phyloP scores from a whole-genome alignment of 345 rosid genomes.

The Pseudoturritis turrita region DNA sequence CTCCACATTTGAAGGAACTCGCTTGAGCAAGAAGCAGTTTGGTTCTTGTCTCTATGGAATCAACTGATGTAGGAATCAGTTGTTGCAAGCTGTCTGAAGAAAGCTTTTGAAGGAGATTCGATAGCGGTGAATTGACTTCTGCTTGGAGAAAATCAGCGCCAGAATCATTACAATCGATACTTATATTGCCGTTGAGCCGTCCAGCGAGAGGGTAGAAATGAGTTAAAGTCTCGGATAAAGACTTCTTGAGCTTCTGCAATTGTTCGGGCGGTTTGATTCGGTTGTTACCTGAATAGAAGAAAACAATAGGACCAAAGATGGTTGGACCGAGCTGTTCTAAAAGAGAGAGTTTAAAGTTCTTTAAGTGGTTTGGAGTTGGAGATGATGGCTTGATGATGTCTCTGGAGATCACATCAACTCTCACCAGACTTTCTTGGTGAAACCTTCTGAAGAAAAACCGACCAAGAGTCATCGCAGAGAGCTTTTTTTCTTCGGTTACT shows the following conservation, averaged over 20 bases:
- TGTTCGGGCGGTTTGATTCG: slow-evolving; percentile 8
- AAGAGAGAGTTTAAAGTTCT: slow-evolving; percentile 30
- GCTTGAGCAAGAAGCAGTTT: slow-evolving; percentile 32
- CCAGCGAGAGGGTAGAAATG: slow-evolving; percentile 45
- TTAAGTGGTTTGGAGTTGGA: slow-evolving; percentile 38
- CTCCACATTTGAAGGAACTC: slow-evolving; percentile 33
- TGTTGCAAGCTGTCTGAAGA: slow-evolving; percentile 15
- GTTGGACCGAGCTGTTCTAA: slow-evolving; percentile 43
- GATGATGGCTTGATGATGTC: slow-evolving; percentile 42
- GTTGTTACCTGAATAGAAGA: slow-evolving; percentile 28
- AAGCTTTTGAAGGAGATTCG: slow-evolving; percentile 21
- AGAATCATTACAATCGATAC: slow-evolving; percentile 32
- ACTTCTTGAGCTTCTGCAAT: slow-evolving; percentile 27
- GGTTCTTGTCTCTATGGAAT: slow-evolving; percentile 9
- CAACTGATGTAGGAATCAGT: slow-evolving; percentile 33
- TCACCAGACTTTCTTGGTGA: slow-evolving; percentile 22
- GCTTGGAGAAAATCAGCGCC: slow-evolving; percentile 40
- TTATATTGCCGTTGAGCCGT: slow-evolving; percentile 13
- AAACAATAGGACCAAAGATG: slow-evolving; percentile 27
- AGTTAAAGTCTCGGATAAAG: slow-evolving; percentile 41
- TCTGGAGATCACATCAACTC: slow-evolving; percentile 29
- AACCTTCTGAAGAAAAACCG: slow-evolving; percentile 9
- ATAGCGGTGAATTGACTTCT: slow-evolving; percentile 22
- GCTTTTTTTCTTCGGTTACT: neutral
- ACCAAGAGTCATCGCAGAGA: slow-evolving; percentile 15